Percentiles rank a stretch among this genome's conserved stretches.
Evolutionary conservation across 495 filamentous ascomycete species (phyloP).

Genomic region (Xylaria bambusicola): DNA sequence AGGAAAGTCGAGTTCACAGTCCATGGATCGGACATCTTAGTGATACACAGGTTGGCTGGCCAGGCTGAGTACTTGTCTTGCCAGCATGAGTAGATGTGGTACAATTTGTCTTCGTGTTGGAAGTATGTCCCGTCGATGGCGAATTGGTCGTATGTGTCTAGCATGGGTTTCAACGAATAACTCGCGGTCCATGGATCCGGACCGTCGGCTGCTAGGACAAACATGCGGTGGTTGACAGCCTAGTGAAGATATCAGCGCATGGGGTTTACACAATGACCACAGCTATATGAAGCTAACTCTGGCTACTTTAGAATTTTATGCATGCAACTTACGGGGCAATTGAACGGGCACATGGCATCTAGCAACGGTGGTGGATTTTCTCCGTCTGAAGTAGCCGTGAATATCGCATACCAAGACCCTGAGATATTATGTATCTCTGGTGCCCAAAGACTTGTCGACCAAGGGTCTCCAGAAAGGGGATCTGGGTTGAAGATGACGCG

Average conservation of each 20-base stretch:
- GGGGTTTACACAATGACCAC: no score
- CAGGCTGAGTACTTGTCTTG: constrained; percentile 46
- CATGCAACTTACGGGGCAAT: constrained; percentile 37
- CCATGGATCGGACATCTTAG: constrained; percentile 48
- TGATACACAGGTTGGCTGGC: constrained; percentile 56
- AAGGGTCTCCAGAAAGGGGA: constrained; percentile 39
- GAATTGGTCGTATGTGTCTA: constrained; percentile 55
- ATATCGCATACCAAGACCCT: constrained; percentile 53
- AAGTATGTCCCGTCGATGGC: constrained; percentile 57
- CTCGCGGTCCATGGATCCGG: constrained; percentile 46
- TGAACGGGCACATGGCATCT: constrained; percentile 34
- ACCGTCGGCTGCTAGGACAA: constrained; percentile 43
- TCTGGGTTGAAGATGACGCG: constrained; percentile 41
- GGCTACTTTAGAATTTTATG: background rate
- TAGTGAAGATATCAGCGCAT: constrained; percentile 39
- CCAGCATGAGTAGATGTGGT: constrained; percentile 57
- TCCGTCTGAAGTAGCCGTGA: constrained; percentile 48
- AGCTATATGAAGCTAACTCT: constrained; percentile 5
- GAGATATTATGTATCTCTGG: constrained; percentile 51
- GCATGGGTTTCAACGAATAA: constrained; percentile 44
- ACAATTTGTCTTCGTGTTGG: constrained; percentile 39
- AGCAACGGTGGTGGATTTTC: constrained; percentile 31
- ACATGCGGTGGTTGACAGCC: constrained; percentile 55
- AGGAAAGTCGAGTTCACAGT: constrained; percentile 44
- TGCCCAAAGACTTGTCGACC: constrained; percentile 51